phyloP scores from a whole-genome alignment of 768 basidiomycete species.

The Cantharellus cinnabarinus region DNA sequence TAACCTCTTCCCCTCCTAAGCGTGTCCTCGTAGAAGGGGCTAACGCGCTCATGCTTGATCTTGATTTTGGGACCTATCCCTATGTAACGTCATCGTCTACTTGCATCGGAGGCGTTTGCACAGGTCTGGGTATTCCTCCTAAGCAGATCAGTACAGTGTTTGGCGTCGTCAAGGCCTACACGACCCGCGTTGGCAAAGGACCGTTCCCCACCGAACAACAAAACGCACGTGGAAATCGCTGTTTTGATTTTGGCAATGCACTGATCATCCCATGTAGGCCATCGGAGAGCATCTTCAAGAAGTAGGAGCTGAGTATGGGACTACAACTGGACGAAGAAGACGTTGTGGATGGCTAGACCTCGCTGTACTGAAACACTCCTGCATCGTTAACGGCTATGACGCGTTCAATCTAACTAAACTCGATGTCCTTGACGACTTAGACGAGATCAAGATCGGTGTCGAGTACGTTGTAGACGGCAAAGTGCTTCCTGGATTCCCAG shows the following conservation, averaged over 20 bases:
- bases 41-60: constrained; percentile 94
- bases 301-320: constrained; percentile 80
- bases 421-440: constrained; percentile 68
- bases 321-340: constrained; percentile 78
- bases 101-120: constrained; percentile 85
- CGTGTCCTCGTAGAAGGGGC: constrained; percentile 87
- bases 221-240: constrained; percentile 31
- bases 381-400: constrained; percentile 90
- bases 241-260: neutral
- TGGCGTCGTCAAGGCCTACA: constrained; percentile 96
- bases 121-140: constrained; percentile 92
- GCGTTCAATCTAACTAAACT: constrained; percentile 87
- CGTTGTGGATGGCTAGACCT: constrained; percentile 97
- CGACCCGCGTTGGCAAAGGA: constrained; percentile 94
- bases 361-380: constrained; percentile 83
- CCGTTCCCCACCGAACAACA: constrained; percentile 96
- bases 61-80: constrained; percentile 96
- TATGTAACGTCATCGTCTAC: constrained; percentile 93
- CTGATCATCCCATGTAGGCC: constrained; percentile 26
- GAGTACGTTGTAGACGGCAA: constrained; percentile 62
- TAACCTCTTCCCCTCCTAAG: constrained; percentile 36
- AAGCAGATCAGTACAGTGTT: constrained; percentile 67
- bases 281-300: constrained; percentile 79
- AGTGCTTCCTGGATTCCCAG: constrained; percentile 70
- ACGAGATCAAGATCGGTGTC: constrained; percentile 74